Percentiles rank a stretch among this genome's conserved stretches.
Evolutionary conservation across 805 yeast species (phyloP).

Genomic region (Priceomyces fermenticarens): DNA sequence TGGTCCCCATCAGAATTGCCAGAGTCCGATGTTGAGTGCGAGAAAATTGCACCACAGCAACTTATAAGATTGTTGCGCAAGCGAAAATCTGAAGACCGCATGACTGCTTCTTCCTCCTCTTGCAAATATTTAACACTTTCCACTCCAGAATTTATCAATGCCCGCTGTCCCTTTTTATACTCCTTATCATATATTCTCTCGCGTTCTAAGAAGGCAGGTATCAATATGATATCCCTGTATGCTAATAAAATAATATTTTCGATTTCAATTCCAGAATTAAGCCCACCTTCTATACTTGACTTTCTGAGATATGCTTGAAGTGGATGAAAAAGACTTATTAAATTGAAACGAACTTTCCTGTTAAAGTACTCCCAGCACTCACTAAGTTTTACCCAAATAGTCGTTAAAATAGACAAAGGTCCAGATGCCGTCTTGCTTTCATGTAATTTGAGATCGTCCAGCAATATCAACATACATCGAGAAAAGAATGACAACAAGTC

Average conservation of each 20-base stretch:
- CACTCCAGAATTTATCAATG: not conserved
- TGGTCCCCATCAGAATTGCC: conserved; percentile 20
- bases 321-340: conserved; percentile 24
- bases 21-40: conserved; percentile 12
- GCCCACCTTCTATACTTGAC: conserved; percentile 7
- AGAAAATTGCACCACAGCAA: conserved; percentile 18
- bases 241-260: conserved; percentile 24
- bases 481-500: conserved; percentile 24
- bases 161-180: not conserved
- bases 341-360: conserved; percentile 19
- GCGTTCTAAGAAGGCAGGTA: conserved; percentile 22
- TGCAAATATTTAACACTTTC: conserved; percentile 1
- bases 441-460: conserved; percentile 15
- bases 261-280: conserved; percentile 16
- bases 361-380: conserved; percentile 28
- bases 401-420: conserved; percentile 2
- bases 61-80: conserved; percentile 9
- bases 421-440: not conserved
- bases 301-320: conserved; percentile 18
- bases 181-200: conserved; percentile 1
- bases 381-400: conserved; percentile 20
- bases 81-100: conserved; percentile 6
- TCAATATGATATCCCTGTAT: conserved; percentile 25
- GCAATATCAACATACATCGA: conserved; percentile 19
- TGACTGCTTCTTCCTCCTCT: conserved; percentile 4